A percentile compares a stretch with the other conserved stretches of the same genome.
These are phyloP conservation scores for Stenocarpella maydis DNA, from an alignment of 2,329 filamentous ascomycete species.

Conservation along the genomic window DNA sequence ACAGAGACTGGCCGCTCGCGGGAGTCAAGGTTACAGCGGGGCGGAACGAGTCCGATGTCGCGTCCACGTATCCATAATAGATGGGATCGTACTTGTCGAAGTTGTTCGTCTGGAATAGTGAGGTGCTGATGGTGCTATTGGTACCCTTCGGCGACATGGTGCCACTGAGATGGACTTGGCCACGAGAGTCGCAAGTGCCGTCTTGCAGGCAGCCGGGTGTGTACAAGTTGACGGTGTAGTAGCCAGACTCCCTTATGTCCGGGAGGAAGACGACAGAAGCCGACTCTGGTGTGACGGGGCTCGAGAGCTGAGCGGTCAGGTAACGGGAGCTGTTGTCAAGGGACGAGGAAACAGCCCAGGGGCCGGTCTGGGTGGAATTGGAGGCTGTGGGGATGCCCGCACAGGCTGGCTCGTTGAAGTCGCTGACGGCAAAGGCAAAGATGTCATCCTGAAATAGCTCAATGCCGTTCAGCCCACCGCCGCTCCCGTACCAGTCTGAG, in stretches of 20 bases:
- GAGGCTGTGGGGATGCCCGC: slow-evolving; percentile 71
- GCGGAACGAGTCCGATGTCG: slow-evolving; percentile 74
- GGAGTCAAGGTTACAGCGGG: slow-evolving; percentile 83
- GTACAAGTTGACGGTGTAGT: slow-evolving; percentile 90
- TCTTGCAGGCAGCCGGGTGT: slow-evolving; percentile 91
- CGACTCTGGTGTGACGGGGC: slow-evolving; percentile 62
- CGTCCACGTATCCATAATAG: slow-evolving; percentile 85
- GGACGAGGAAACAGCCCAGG: slow-evolving; percentile 76
- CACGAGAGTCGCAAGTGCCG: slow-evolving; percentile 76
- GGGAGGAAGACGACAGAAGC: slow-evolving; percentile 81
- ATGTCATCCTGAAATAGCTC: slow-evolving; percentile 88
- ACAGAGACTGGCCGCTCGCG: slow-evolving; percentile 66
- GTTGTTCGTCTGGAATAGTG: slow-evolving; percentile 89
- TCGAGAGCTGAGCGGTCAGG: slow-evolving; percentile 71
- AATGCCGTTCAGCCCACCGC: slow-evolving; percentile 85
- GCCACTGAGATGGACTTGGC: slow-evolving; percentile 82
- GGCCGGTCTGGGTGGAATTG: slow-evolving; percentile 72
- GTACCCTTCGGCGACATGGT: slow-evolving; percentile 62
- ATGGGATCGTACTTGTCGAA: slow-evolving; percentile 97
- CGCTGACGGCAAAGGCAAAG: slow-evolving; percentile 82
- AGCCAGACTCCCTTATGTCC: slow-evolving; percentile 86
- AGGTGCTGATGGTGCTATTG: slow-evolving; percentile 56
- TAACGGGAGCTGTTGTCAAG: slow-evolving; percentile 78
- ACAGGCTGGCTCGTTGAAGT: slow-evolving; percentile 90
- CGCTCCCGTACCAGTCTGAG: slow-evolving; percentile 84